Percentiles rank a stretch among this genome's conserved stretches.
These are phyloP conservation scores for Monilinia fructigena DNA, from an alignment of 2,329 filamentous ascomycete species.

Conservation along the genomic window DNA sequence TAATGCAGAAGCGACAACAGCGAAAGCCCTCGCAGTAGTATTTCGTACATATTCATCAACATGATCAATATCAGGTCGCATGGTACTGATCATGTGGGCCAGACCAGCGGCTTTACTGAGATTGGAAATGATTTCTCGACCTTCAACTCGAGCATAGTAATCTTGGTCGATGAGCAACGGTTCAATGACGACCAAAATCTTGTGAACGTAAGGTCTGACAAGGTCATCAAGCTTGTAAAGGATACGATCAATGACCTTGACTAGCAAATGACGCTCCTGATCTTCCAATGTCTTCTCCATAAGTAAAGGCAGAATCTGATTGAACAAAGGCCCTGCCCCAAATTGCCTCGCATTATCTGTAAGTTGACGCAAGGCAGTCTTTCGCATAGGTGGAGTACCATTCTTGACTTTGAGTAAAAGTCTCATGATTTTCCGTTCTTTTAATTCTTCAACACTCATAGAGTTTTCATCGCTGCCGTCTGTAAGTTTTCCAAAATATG, in stretches of 20 bases:
- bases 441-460: conserved; percentile 90
- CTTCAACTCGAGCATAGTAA: conserved; percentile 97
- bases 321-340: conserved; percentile 89
- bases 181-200: conserved; percentile 97
- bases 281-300: conserved; percentile 99
- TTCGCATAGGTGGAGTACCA: conserved; percentile 96
- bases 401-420: conserved; percentile 98
- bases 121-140: conserved; percentile 98
- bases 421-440: conserved; percentile 98
- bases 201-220: conserved; percentile 94
- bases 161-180: conserved; percentile 99
- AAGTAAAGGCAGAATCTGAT: conserved; percentile 91
- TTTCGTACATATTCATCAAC: conserved; percentile 98
- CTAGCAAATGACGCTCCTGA: conserved; percentile 93
- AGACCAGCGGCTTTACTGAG: conserved; percentile 94
- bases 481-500: conserved; percentile 96
- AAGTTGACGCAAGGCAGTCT: conserved; percentile 93
- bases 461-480: conserved; percentile 90
- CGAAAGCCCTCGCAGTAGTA: conserved; percentile 94
- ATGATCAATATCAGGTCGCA: conserved; percentile 98
- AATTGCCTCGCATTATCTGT: conserved; percentile 97
- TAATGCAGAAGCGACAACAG: conserved; percentile 92
- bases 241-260: conserved; percentile 98
- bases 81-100: conserved; percentile 98
- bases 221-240: conserved; percentile 98